Evolutionary conservation across 1,284 basidiomycete species (phyloP).

Genomic region (Ustilago sp.): DNA sequence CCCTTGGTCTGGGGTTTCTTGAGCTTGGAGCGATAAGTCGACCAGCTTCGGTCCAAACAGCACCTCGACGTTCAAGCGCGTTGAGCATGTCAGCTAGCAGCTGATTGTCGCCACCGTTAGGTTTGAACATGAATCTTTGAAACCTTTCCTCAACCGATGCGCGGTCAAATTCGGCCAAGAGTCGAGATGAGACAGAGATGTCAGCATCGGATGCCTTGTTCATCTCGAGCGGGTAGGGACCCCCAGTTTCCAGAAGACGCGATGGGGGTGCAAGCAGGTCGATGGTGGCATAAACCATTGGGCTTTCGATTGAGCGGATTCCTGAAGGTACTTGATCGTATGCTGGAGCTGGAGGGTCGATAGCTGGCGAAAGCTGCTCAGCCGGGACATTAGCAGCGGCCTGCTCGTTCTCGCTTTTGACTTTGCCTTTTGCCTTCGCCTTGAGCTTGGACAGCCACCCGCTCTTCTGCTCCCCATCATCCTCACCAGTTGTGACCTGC

Average conservation of each 20-base stretch:
- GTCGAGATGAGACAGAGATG: constrained; percentile 19
- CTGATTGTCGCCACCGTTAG: constrained; percentile 10
- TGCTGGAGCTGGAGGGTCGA: not conserved
- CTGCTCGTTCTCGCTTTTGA: not conserved
- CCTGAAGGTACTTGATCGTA: not conserved
- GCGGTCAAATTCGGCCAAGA: constrained; percentile 31
- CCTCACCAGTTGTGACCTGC: not conserved
- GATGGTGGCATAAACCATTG: constrained; percentile 45
- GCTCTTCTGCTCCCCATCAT: constrained; percentile 7
- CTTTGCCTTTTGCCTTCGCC: constrained; percentile 15
- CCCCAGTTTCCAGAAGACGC: constrained; percentile 33
- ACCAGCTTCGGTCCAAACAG: constrained; percentile 42
- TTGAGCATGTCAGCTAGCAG: constrained; percentile 30
- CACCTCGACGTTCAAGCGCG: constrained; percentile 36
- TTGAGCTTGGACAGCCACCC: constrained; percentile 39
- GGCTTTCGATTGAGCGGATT: constrained; percentile 19
- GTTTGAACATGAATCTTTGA: constrained; percentile 22
- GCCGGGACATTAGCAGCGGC: not conserved
- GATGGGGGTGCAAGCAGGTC: constrained; percentile 44
- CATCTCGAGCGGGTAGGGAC: constrained; percentile 48
- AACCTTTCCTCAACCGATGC: constrained; percentile 33
- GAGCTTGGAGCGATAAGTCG: constrained; percentile 41
- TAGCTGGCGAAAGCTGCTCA: constrained; percentile 15
- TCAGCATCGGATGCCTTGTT: constrained; percentile 39
- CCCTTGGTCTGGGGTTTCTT: constrained; percentile 27